Evolutionary conservation across 1,284 basidiomycete species (phyloP), one percentile per base, ranked within the genome.

Genomic region (Puccinia horiana): DNA sequence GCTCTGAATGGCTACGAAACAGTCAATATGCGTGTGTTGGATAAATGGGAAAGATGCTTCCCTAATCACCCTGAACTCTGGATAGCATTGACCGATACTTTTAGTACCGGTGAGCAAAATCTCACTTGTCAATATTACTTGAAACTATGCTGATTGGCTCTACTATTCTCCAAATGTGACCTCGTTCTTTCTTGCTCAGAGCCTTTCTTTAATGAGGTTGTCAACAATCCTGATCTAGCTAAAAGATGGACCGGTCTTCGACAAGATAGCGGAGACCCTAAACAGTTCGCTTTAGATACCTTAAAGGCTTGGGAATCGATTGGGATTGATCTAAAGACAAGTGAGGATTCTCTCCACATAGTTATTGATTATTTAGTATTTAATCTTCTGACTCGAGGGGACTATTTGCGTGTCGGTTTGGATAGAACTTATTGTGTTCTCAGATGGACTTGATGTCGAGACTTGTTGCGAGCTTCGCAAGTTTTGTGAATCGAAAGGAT

Each of bases 251-350:
- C 88, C 26, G 92, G 92, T 0, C 88, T 98, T 29, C 91, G 95
- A n/a, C 95, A 98, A 87, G 95, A 98, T 86, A 94, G 93, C 0
- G 95, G 95, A 1, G 92, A 96, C 85, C 94, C 95, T 0, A 90
- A 93, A 83, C 87, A 87, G 16, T 97, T 94, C 85, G 93, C 92
- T 8, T 90, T 90, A 23, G 88, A 90, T 29, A 94, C 92, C 20
- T 93, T 92, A 85, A 89, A 89, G 83, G 89, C 92, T 74, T 97
- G 93, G 84, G 87, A 91, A 74, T 88, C 89, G 23, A 87, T 93
- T 1, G 92, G 91, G 0, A 90, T 93, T 52, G 90, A 93, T 82
- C 88, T 90, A 63, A 88, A 88, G 65, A 89, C 90, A 44, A 96
- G 85, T 86, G 32, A 79, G 84, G 76, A 75, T 23, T 29, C 35